Conservation (phyloP, 139 green algal species). For the Desmodesmus armatus region DNA sequence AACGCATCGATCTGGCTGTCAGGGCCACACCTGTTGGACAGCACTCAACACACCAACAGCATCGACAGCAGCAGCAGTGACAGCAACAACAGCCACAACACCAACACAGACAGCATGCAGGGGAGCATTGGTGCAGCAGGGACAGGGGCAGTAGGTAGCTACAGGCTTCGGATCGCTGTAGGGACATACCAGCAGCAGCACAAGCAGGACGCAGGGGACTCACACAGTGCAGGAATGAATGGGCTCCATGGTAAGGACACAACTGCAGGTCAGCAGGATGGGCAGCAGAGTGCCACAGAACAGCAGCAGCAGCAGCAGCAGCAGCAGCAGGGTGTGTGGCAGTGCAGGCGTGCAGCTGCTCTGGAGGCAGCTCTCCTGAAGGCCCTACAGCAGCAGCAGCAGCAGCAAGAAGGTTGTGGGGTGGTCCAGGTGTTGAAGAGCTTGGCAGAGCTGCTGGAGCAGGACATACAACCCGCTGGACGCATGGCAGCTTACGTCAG, state of each 20-base stretch:
- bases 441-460: conserved; percentile 2
- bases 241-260: no score
- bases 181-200: not conserved
- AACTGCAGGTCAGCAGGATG: not conserved
- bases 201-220: no score
- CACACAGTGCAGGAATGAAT: not conserved
- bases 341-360: conserved; percentile 2
- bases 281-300: not conserved
- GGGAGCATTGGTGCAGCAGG: not conserved
- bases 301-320: conserved; percentile 17
- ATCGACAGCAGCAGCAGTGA: conserved; percentile 5
- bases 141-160: not conserved
- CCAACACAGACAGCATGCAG: not conserved
- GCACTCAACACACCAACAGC: conserved; percentile 9
- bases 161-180: not conserved
- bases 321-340: not conserved
- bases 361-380: not conserved
- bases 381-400: conserved; percentile 28
- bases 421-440: not conserved
- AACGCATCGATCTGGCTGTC: conserved; percentile 13
- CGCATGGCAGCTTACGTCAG: conserved; percentile 8
- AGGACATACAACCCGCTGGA: not conserved
- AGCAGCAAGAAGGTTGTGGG: not conserved
- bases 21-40: not conserved
- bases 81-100: no score